These are phyloP conservation scores for Aristolochia contorta DNA, from an alignment of 164 flowering plant genomes.

Conservation along the genomic window DNA sequence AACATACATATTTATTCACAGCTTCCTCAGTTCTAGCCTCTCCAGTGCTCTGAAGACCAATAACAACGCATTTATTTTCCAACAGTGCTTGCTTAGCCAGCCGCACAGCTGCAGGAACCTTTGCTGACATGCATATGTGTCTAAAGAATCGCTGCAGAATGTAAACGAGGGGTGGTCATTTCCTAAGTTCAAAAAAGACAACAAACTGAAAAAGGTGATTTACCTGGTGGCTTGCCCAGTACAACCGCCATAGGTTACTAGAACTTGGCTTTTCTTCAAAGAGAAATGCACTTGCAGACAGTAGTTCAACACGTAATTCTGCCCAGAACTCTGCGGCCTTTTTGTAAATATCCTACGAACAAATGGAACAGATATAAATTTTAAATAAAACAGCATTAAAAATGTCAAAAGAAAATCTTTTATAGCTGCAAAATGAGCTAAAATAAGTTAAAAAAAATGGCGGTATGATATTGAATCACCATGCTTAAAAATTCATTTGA, in stretches of 20 bases:
- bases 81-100: conserved; percentile 69
- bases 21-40: conserved; percentile 99
- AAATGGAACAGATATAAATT: neutral
- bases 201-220: neutral
- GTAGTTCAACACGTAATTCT: conserved; percentile 73
- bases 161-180: neutral
- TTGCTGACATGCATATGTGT: conserved; percentile 98
- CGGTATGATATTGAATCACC: neutral
- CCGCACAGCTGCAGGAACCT: conserved; percentile 85
- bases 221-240: conserved; percentile 99
- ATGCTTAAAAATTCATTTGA: no score
- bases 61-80: conserved; percentile 82
- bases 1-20: conserved; percentile 79
- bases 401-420: neutral
- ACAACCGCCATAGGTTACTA: conserved; percentile 80
- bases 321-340: conserved; percentile 98
- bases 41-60: conserved; percentile 99
- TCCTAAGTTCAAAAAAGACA: no score
- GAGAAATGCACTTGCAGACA: conserved; percentile 68
- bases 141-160: conserved; percentile 86
- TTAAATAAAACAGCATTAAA: neutral
- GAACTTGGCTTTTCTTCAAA: conserved; percentile 58
- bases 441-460: neutral
- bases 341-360: conserved; percentile 63
- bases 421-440: neutral